phyloP scores from a whole-genome alignment of 768 basidiomycete genomes.

The Kwoniella sp. region DNA sequence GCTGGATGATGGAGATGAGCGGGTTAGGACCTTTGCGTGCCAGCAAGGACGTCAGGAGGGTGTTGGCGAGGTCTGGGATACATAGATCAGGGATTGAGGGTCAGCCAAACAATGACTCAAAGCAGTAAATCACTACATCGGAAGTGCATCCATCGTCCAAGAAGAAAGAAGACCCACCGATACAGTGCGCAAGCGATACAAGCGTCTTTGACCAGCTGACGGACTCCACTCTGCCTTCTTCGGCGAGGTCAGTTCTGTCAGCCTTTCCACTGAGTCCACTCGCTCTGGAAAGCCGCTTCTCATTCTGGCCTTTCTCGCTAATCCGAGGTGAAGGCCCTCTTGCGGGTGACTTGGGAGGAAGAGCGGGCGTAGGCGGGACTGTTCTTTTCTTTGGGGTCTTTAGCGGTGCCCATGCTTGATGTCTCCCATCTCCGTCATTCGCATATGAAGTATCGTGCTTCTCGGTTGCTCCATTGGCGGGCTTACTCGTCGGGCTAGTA shows the following conservation, averaged over 20 bases:
- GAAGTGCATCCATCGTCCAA: too few relatives aligned
- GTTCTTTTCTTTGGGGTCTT: background rate
- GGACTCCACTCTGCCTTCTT: background rate
- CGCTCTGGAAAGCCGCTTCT: background rate
- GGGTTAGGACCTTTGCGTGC: background rate
- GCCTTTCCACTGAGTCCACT: background rate
- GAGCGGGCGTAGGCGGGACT: background rate
- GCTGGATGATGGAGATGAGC: constrained; percentile 2
- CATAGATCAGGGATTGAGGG: too few relatives aligned
- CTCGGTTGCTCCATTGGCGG: too few relatives aligned
- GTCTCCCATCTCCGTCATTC: background rate
- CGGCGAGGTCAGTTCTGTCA: background rate
- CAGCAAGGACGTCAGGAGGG: background rate
- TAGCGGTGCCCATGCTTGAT: background rate
- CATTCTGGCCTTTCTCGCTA: background rate
- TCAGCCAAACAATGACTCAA: too few relatives aligned
- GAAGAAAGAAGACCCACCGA: constrained; percentile 3
- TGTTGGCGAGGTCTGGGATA: constrained; percentile 4
- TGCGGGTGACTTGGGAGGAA: background rate
- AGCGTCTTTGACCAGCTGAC: constrained; percentile 13
- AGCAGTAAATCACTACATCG: too few relatives aligned
- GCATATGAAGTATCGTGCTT: too few relatives aligned
- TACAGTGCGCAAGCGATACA: constrained; percentile 11
- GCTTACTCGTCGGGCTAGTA: too few relatives aligned
- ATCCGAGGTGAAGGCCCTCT: background rate